Base-by-base conservation (phyloP, 495 filamentous ascomycete species). In the Articulospora tetracladia region DNA sequence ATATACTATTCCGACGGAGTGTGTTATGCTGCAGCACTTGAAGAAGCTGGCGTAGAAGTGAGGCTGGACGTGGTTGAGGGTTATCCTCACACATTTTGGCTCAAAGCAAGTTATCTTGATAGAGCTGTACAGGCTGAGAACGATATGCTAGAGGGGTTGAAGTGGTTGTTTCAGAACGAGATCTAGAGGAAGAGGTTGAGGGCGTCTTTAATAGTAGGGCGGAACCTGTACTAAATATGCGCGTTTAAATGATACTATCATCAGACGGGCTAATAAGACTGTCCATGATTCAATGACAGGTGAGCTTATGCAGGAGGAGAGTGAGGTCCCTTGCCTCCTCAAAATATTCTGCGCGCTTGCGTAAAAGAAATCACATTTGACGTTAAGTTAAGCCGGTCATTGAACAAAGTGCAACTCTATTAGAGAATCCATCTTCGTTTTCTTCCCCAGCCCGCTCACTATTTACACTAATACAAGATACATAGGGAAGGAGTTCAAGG, bases 401-500 rank as follows among this genome's bases (percentile, higher is more conserved):
- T n/a, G n/a, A 19, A 44, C 17, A 7, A 44, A 44, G 39, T 3
- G 8, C 39, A 44, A 41, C 7, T 19, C 19, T 47, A 41, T 34
- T 55, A 48, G 39, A 55, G 25, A 32, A n/a, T 25, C 47, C 20
- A 46, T 53, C 30, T 65, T 57, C 51, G 36, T 57, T 53, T 46
- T 24, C 34, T 55, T 57, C 56, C 49, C 54, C 59, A 63, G 57
- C 34, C 46, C 30, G 25, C 23, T 54, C 59, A 49, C 60, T 68
- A 70, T 68, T 64, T 68, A 78, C 79, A 83, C 79, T 75, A 80
- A 75, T 81, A 82, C 78, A 83, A 28, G 17, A 53, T 26, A 66
- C 69, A 79, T 75, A 76, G 68, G 72, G 75, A 79, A 74, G 58
- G 65, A 56, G 57, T 48, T 30, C 60, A 62, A 60, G 57, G 55